Percentiles rank a stretch among this genome's conserved stretches.
These are phyloP conservation scores for Conticribra guillardii DNA, from an alignment of 108 stramenopile species.

Conservation along the genomic window DNA sequence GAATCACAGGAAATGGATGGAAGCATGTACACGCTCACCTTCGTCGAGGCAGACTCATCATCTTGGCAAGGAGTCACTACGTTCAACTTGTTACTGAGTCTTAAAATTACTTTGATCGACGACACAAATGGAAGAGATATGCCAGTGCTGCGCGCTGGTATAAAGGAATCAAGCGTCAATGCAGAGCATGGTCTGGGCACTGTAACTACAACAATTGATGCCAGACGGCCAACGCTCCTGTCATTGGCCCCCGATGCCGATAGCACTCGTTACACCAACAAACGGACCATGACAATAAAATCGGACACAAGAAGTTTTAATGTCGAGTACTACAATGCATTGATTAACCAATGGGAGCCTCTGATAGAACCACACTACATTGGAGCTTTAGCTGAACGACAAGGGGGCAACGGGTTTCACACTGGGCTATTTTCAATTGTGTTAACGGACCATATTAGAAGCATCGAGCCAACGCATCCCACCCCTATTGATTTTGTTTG, in stretches of 20 bases:
- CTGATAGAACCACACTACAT: constrained; percentile 60
- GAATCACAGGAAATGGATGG: not conserved
- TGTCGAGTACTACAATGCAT: constrained; percentile 69
- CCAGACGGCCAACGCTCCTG: constrained; percentile 26
- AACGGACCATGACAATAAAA: not conserved
- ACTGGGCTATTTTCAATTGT: constrained; percentile 52
- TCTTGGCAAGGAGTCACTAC: constrained; percentile 50
- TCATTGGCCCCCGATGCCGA: not conserved
- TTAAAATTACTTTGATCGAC: constrained; percentile 64
- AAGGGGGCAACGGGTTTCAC: constrained; percentile 27
- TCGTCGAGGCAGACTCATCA: constrained; percentile 54
- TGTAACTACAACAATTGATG: constrained; percentile 43
- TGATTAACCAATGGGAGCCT: constrained; percentile 67
- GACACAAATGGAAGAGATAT: constrained; percentile 72
- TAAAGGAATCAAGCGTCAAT: constrained; percentile 35
- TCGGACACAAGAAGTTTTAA: constrained; percentile 15
- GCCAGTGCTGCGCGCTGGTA: constrained; percentile 58
- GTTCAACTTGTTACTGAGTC: constrained; percentile 41
- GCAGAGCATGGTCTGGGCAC: constrained; percentile 56
- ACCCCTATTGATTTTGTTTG: constrained; percentile 7
- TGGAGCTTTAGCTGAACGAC: constrained; percentile 45
- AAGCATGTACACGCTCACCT: constrained; percentile 38
- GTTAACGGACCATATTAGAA: constrained; percentile 52
- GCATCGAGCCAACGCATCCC: not conserved
- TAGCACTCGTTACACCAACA: not conserved